phyloP scores from a whole-genome alignment of 2,329 filamentous ascomycete species.

The Paraphaeosphaeria minitans region DNA sequence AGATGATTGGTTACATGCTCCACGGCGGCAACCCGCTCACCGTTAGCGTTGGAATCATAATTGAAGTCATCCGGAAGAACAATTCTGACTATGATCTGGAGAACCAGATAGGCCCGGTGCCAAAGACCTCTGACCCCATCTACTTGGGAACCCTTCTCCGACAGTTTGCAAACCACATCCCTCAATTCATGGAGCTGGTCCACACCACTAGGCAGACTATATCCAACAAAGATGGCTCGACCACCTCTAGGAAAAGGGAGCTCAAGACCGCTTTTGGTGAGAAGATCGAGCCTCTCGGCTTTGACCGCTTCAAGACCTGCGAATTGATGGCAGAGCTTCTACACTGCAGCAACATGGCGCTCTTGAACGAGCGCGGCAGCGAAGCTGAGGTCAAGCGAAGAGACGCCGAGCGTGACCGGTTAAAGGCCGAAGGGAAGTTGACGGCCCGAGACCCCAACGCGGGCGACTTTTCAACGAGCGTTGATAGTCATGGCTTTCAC shows the following conservation, averaged over 20 bases:
- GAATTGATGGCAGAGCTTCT: constrained; percentile 97
- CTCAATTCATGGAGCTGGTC: constrained; percentile 91
- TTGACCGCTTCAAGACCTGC: constrained; percentile 98
- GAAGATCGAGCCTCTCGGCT: constrained; percentile 91
- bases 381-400: constrained; percentile 82
- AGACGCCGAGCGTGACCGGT: constrained; percentile 78
- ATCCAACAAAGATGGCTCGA: constrained; percentile 60
- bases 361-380: constrained; percentile 88
- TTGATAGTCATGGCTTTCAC: constrained; percentile 59
- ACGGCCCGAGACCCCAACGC: constrained; percentile 64
- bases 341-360: constrained; percentile 98
- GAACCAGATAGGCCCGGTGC: constrained; percentile 78
- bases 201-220: constrained; percentile 70
- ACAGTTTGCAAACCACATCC: constrained; percentile 87
- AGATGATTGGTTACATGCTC: constrained; percentile 90
- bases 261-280: constrained; percentile 87
- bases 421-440: constrained; percentile 79
- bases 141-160: constrained; percentile 90
- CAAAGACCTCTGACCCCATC: constrained; percentile 88
- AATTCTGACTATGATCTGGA: constrained; percentile 99
- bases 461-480: constrained; percentile 56
- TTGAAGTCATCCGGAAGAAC: constrained; percentile 98
- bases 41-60: constrained; percentile 95
- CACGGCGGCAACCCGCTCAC: constrained; percentile 91
- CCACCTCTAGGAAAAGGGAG: constrained; percentile 71